Evolutionary conservation across 2,329 filamentous ascomycete species (phyloP).

Genomic region (Lithohypha guttulata): DNA sequence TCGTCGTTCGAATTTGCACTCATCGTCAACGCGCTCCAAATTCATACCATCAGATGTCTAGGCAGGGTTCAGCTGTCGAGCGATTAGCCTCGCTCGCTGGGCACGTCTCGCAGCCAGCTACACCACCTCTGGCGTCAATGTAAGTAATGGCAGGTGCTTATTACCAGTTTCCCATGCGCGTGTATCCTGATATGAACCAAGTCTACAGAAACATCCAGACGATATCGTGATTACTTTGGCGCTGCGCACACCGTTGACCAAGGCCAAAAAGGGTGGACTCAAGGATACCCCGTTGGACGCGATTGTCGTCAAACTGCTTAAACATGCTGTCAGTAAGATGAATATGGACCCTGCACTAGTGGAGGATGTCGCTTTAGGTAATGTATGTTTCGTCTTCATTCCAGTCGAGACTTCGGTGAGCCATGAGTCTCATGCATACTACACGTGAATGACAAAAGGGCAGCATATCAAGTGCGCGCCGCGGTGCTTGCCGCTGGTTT

Average conservation of each 20-base stretch:
- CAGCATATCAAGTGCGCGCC: constrained; percentile 82
- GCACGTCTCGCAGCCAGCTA: no score
- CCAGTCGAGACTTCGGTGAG: no score
- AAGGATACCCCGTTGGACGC: constrained; percentile 89
- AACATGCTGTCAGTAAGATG: constrained; percentile 60
- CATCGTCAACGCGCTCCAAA: no score
- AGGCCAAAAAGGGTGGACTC: constrained; percentile 83
- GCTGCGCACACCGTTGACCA: constrained; percentile 76
- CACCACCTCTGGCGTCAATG: no score
- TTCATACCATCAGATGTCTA: no score
- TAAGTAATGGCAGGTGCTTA: no score
- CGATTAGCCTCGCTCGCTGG: no score
- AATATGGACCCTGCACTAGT: constrained; percentile 69
- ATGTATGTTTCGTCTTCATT: constrained; percentile 60
- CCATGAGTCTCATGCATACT: no score
- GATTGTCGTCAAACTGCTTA: constrained; percentile 70
- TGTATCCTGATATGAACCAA: no score
- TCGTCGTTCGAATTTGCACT: no score
- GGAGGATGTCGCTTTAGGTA: constrained; percentile 85
- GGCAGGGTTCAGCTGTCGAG: no score
- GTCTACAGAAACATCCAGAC: constrained; percentile 91
- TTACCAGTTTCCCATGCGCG: no score
- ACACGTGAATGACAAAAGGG: constrained; percentile 70
- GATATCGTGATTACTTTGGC: constrained; percentile 95
- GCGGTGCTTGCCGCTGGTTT: constrained; percentile 84